Percentiles rank a stretch among this genome's conserved stretches.
Evolutionary conservation across 441 rosid species (phyloP).

Genomic region (Mallotus repandus): DNA sequence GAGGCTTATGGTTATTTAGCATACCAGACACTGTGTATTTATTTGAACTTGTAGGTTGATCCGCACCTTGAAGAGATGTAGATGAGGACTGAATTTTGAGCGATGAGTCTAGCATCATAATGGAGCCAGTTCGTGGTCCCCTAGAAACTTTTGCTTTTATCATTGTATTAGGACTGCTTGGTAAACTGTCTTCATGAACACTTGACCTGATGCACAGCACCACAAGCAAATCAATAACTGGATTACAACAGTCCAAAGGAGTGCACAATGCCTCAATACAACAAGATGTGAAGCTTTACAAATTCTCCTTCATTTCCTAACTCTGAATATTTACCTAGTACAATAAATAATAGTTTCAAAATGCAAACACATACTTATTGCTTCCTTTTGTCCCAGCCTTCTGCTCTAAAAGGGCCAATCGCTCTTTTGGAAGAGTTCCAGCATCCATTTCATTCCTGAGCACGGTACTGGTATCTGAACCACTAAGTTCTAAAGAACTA

Average conservation of each 20-base stretch:
- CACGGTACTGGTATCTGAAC: constrained; percentile 48
- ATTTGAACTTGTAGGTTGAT: constrained; percentile 45
- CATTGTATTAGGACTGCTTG: constrained; percentile 49
- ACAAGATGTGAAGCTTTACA: constrained; percentile 7
- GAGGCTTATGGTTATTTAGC: constrained; percentile 49
- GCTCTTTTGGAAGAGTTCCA: constrained; percentile 53
- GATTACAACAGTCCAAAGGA: constrained; percentile 9
- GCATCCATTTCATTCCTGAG: constrained; percentile 63
- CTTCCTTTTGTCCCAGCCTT: constrained; percentile 55
- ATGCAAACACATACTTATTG: constrained; percentile 48
- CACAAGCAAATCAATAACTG: constrained; percentile 24
- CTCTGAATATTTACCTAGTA: constrained; percentile 8
- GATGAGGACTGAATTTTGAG: constrained; percentile 53
- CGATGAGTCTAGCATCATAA: constrained; percentile 66
- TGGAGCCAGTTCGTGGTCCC: constrained; percentile 66
- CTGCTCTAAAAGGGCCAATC: constrained; percentile 47
- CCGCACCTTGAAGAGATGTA: constrained; percentile 63
- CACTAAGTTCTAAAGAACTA: constrained; percentile 50
- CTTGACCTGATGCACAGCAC: constrained; percentile 46
- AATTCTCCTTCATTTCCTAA: not conserved
- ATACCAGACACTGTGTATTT: constrained; percentile 38
- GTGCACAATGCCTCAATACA: constrained; percentile 1
- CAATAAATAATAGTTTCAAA: constrained; percentile 11
- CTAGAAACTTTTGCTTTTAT: constrained; percentile 71
- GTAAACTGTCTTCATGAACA: constrained; percentile 51